Evolutionary conservation across 257 asterid species (phyloP).

Genomic region (Coffea canephora): DNA sequence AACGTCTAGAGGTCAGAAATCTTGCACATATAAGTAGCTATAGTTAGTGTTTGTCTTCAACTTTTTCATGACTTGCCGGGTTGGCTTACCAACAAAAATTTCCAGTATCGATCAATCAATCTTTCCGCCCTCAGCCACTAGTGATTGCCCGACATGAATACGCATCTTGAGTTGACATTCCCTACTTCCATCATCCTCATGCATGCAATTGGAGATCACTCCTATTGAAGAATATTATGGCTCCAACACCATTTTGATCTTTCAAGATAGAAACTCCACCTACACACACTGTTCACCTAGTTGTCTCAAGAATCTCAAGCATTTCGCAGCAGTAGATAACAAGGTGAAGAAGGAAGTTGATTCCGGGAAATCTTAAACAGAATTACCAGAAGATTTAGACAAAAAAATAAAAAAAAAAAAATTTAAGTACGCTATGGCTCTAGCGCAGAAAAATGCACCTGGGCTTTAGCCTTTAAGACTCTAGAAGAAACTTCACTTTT

Average conservation of each 20-base stretch:
- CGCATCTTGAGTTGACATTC: constrained; percentile 29
- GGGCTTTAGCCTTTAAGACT: background rate
- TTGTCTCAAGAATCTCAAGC: constrained; percentile 14
- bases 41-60: background rate
- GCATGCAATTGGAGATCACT: background rate
- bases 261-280: constrained; percentile 8
- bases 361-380: background rate
- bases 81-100: background rate
- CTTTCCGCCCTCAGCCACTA: background rate
- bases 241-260: background rate
- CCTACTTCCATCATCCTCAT: background rate
- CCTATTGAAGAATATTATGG: constrained; percentile 14
- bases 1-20: background rate
- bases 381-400: background rate
- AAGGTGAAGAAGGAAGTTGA: background rate
- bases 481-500: constrained; percentile 25
- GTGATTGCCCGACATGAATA: background rate
- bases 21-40: background rate
- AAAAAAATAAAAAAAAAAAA: background rate
- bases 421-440: background rate
- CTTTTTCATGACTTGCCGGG: background rate
- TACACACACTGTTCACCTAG: constrained; percentile 8
- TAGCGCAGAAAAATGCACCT: background rate
- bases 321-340: background rate
- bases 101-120: background rate